These are phyloP conservation scores for Penicillium bialowiezense DNA, from an alignment of 495 filamentous ascomycete genomes.

Conservation along the genomic window DNA sequence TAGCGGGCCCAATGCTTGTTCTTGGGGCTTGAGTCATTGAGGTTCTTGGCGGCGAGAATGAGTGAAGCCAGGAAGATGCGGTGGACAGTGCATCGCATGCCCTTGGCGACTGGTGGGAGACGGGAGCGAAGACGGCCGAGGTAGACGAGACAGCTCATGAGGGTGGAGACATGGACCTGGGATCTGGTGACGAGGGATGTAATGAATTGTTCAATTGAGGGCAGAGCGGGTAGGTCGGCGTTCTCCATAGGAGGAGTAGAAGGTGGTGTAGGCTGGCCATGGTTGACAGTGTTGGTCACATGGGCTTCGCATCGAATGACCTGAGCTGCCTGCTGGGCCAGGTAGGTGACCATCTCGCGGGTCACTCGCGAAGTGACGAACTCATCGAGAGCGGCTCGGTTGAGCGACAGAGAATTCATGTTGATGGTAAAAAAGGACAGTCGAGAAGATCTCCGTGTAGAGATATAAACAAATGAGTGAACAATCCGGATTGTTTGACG, in stretches of 20 bases:
- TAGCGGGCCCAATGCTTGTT: constrained; percentile 99
- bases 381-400: constrained; percentile 81
- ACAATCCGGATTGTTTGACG: background rate
- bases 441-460: constrained; percentile 3
- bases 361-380: constrained; percentile 83
- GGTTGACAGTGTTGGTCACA: constrained; percentile 44
- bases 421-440: background rate
- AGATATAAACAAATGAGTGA: too few relatives aligned
- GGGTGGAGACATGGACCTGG: constrained; percentile 93
- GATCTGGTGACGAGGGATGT: constrained; percentile 83
- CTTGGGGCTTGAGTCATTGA: constrained; percentile 93
- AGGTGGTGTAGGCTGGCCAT: constrained; percentile 65
- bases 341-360: constrained; percentile 78
- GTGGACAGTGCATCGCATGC: constrained; percentile 94
- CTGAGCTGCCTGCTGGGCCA: constrained; percentile 75
- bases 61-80: constrained; percentile 79
- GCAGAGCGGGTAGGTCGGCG: constrained; percentile 52
- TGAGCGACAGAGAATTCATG: constrained; percentile 50
- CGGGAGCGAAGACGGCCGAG: constrained; percentile 76
- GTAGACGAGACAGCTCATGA: constrained; percentile 96
- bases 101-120: constrained; percentile 91
- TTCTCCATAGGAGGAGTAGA: constrained; percentile 60
- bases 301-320: constrained; percentile 87
- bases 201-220: constrained; percentile 87
- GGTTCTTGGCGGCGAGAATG: constrained; percentile 75